These are phyloP conservation scores for Cyclotella baltica DNA, from an alignment of 108 stramenopile genomes.

Conservation along the genomic window DNA sequence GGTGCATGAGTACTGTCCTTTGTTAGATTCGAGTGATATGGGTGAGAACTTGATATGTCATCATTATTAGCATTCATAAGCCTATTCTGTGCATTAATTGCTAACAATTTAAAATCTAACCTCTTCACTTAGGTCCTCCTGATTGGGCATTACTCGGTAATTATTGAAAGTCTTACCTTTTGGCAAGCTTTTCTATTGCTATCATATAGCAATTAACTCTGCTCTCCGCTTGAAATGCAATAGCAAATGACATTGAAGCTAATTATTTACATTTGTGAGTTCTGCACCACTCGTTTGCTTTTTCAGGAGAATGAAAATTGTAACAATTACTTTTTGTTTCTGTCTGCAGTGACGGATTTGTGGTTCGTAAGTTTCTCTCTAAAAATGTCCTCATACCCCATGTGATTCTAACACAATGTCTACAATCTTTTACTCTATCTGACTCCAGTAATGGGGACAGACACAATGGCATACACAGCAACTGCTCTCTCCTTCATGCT, in stretches of 20 bases:
- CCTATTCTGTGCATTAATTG: neutral
- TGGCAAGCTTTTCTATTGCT: neutral
- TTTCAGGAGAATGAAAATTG: too few relatives aligned
- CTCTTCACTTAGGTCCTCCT: conserved; percentile 53
- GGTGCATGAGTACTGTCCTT: conserved; percentile 79
- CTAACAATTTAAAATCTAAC: too few relatives aligned
- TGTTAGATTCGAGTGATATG: conserved; percentile 89
- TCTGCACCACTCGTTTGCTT: neutral
- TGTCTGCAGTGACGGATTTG: conserved; percentile 85
- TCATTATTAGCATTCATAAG: too few relatives aligned
- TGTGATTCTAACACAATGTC: too few relatives aligned
- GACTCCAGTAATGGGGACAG: conserved; percentile 86
- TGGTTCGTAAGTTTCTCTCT: conserved; percentile 61
- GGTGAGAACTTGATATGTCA: too few relatives aligned
- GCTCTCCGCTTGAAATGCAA: neutral
- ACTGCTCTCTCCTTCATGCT: conserved; percentile 96
- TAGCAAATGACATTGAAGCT: conserved; percentile 49
- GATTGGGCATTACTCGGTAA: conserved; percentile 92
- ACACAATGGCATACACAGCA: conserved; percentile 98
- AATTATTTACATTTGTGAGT: conserved; percentile 80
- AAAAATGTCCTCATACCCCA: too few relatives aligned
- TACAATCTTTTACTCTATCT: neutral
- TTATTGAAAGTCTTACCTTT: conserved; percentile 54
- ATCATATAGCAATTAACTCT: neutral
- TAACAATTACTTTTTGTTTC: neutral